Evolutionary conservation across 768 basidiomycete species (phyloP), one percentile per base, ranked within the genome.

Genomic region (Ephemerocybe angulata): DNA sequence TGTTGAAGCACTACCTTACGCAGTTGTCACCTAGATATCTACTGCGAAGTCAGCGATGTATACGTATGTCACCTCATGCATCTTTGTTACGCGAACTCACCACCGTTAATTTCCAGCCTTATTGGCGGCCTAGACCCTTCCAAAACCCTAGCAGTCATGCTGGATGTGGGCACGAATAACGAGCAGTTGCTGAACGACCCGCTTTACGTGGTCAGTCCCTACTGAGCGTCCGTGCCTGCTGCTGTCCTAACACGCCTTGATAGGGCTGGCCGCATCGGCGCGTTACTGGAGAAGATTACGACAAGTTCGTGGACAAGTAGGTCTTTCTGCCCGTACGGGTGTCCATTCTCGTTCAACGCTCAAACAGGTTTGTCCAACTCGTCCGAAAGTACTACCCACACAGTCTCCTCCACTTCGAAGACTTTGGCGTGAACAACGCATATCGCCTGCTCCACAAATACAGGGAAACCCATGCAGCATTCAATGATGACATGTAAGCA

Each of bases 401-500:
- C 24, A 74, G 78, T 63, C 75, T 93, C 3, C 71, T 90, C 3
- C 91, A 95, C 65, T 92, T 93, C 53, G 91, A 94, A 64, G 90
- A 93, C 62, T 92, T 92, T 57, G 90, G 90, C 3, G 83, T 88
- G 2, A 77, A 78, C 27, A 92, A 93, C 58, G 90, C 91, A 0
- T 81, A 87, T 55, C 70, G 81, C 17, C 67, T 93, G 1, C 74
- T 93, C 33, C 75, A 83, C 38, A 70, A 73, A 35, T 91, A 88
- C 67, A 74, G 77, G 8, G 75, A 80, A 40, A 68, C 77, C n/a
- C 87, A 88, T 59, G 72, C 85, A 1, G 79, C 83, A 4, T 88
- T 93, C 76, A 94, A 94, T 65, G 92, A 94, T 58, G 91, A 94
- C 65, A 87, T 93, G 86, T 86, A 66, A 1, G 66, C 63, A 35